These are phyloP conservation scores for Diaporthe aspalathi DNA, from an alignment of 2,329 filamentous ascomycete species.

Conservation along the genomic window DNA sequence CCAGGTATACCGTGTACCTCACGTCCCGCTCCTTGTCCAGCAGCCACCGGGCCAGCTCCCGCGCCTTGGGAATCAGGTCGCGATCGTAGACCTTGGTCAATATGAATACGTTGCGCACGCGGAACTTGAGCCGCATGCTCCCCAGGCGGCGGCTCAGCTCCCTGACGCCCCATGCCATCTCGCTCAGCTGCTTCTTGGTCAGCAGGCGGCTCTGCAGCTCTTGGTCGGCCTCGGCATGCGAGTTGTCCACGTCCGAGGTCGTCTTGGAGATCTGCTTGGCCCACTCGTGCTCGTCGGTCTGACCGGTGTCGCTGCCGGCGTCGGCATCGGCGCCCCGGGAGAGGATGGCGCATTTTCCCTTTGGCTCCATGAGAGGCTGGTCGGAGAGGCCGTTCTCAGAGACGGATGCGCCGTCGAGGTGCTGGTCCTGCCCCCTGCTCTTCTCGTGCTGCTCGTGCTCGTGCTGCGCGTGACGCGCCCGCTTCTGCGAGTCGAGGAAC, in stretches of 20 bases:
- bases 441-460: constrained; percentile 40
- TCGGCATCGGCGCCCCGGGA: constrained; percentile 52
- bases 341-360: constrained; percentile 50
- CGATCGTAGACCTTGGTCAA: constrained; percentile 93
- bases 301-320: constrained; percentile 56
- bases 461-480: constrained; percentile 42
- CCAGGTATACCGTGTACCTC: constrained; percentile 83
- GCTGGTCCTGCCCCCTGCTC: constrained; percentile 31
- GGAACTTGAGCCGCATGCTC: constrained; percentile 83
- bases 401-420: constrained; percentile 41
- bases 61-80: constrained; percentile 79
- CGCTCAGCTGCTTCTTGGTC: constrained; percentile 93
- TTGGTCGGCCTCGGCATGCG: constrained; percentile 43
- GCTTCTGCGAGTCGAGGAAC: constrained; percentile 68
- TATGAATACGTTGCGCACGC: constrained; percentile 85
- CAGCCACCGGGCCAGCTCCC: constrained; percentile 84
- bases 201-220: constrained; percentile 75
- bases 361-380: constrained; percentile 48
- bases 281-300: constrained; percentile 69
- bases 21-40: constrained; percentile 75
- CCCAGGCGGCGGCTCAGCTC: constrained; percentile 89
- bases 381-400: constrained; percentile 40
- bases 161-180: constrained; percentile 96
- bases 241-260: constrained; percentile 47
- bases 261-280: constrained; percentile 58